phyloP scores from a whole-genome alignment of 1,284 basidiomycete species.

The Moniliella sp. region DNA sequence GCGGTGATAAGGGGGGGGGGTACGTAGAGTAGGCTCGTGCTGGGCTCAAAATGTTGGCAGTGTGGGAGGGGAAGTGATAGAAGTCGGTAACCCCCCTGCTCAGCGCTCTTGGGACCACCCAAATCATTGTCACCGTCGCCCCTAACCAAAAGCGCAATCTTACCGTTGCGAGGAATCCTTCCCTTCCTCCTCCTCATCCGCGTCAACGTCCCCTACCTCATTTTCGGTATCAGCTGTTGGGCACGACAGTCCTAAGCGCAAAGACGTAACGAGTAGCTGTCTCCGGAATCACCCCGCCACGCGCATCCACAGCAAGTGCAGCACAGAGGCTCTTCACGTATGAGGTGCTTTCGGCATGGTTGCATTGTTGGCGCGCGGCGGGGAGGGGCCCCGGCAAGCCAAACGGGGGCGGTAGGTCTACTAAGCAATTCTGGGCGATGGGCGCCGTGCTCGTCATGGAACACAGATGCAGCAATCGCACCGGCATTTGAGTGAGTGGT shows the following conservation, averaged over 20 bases:
- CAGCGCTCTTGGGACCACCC: conserved; percentile 3
- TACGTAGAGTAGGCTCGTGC: not conserved
- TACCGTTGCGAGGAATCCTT: conserved; percentile 30
- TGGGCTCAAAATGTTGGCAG: not conserved
- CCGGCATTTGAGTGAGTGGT: too few species aligned
- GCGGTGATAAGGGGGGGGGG: conserved; percentile 5
- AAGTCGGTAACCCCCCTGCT: conserved; percentile 20
- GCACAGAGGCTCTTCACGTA: conserved; percentile 26
- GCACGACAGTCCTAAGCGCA: conserved; percentile 63
- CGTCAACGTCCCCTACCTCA: conserved; percentile 4
- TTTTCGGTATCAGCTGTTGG: conserved; percentile 52
- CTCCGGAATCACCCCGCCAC: conserved; percentile 44
- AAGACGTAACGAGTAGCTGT: conserved; percentile 74
- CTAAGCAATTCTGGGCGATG: too few species aligned
- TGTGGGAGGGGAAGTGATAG: too few species aligned
- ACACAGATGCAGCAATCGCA: too few species aligned
- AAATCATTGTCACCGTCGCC: conserved; percentile 39
- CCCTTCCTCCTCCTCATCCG: conserved; percentile 25
- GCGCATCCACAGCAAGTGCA: conserved; percentile 13
- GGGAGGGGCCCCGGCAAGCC: too few species aligned
- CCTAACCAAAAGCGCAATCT: conserved; percentile 17
- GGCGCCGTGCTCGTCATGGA: too few species aligned
- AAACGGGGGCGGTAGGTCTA: too few species aligned
- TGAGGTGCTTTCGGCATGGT: conserved; percentile 28
- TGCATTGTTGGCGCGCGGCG: too few species aligned